A percentile compares a stretch with the other conserved stretches of the same genome.
Evolutionary conservation across 176 grass and related monocot species (phyloP).

Genomic region (Carex parvula): DNA sequence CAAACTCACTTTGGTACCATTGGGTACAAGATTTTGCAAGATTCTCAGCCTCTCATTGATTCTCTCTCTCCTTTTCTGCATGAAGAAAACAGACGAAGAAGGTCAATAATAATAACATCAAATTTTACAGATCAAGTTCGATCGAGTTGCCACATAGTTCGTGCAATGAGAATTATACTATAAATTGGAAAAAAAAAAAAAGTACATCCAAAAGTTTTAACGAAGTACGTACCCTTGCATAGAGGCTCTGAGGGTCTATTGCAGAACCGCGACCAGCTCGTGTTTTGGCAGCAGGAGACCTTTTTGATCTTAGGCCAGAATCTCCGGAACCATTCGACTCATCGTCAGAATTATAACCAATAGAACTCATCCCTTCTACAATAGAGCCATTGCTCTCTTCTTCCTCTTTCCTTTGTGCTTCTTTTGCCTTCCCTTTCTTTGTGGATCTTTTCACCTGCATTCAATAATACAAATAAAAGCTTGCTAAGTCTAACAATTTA

Average conservation of each 20-base stretch:
- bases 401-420: slow-evolving; percentile 13
- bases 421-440: slow-evolving; percentile 38
- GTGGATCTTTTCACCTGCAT: slow-evolving; percentile 40
- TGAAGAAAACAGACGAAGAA: background rate
- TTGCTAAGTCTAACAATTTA: background rate
- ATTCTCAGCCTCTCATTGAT: slow-evolving; percentile 79
- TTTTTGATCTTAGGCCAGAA: slow-evolving; percentile 25
- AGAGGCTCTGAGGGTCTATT: slow-evolving; percentile 72
- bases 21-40: slow-evolving; percentile 76
- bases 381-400: slow-evolving; percentile 22
- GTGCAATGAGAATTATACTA: background rate
- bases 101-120: slow-evolving; percentile 28
- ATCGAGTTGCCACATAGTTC: background rate
- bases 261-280: slow-evolving; percentile 34
- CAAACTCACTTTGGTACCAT: slow-evolving; percentile 85
- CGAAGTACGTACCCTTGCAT: slow-evolving; percentile 76
- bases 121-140: slow-evolving; percentile 6
- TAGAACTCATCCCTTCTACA: slow-evolving; percentile 29
- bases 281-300: slow-evolving; percentile 31
- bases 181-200: background rate
- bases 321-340: slow-evolving; percentile 41
- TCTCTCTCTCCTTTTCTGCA: slow-evolving; percentile 81
- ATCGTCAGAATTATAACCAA: slow-evolving; percentile 46
- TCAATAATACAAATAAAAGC: slow-evolving; percentile 2
- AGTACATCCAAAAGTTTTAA: background rate